Conservation (phyloP, 2,329 filamentous ascomycete species). For the Fusarium humuli region DNA sequence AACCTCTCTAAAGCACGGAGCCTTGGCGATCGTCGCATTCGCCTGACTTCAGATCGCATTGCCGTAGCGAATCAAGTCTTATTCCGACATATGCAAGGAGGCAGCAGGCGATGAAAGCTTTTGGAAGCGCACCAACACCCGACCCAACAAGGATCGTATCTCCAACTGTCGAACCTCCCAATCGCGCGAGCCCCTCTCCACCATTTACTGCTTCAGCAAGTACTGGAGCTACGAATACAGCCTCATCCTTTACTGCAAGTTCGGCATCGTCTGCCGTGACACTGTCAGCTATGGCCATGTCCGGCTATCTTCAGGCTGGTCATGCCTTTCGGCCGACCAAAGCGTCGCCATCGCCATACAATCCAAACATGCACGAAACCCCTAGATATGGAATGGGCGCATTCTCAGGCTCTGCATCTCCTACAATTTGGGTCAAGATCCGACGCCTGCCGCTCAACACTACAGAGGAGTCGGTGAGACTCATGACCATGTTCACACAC, state of each 20-base stretch:
- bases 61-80: conserved; percentile 34
- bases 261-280: conserved; percentile 7
- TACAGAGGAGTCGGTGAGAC: conserved; percentile 63
- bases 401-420: conserved; percentile 52
- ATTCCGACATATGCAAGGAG: conserved; percentile 46
- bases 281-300: conserved; percentile 56
- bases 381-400: conserved; percentile 56
- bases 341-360: conserved; percentile 50
- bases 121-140: conserved; percentile 29
- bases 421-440: conserved; percentile 60
- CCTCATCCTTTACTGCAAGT: conserved; percentile 5
- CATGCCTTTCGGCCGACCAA: conserved; percentile 51
- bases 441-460: conserved; percentile 66
- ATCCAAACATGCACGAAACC: conserved; percentile 54
- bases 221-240: conserved; percentile 1
- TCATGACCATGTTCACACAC: conserved; percentile 70
- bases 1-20: conserved; percentile 20
- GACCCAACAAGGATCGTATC: conserved; percentile 45
- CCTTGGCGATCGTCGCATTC: conserved; percentile 43
- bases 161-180: conserved; percentile 43
- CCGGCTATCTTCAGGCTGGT: conserved; percentile 53
- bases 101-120: conserved; percentile 48
- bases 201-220: conserved; percentile 41
- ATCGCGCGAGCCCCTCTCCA: conserved; percentile 50
- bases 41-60: conserved; percentile 30